These are phyloP conservation scores for Bromus sterilis DNA, from an alignment of 176 grass and related monocot genomes.

Conservation along the genomic window DNA sequence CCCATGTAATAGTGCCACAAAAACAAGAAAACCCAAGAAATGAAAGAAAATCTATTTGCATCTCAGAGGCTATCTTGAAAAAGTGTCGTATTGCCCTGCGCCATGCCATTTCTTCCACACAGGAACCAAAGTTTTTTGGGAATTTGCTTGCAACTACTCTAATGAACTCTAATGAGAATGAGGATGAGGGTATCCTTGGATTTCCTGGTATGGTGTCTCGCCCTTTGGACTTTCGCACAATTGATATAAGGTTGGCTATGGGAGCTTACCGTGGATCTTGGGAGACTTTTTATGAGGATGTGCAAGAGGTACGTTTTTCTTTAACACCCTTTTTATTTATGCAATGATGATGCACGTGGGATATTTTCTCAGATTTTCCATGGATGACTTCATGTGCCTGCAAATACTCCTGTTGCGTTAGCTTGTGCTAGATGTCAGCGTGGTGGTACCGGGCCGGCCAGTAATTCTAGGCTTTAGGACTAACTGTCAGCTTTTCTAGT, in stretches of 20 bases:
- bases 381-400: background rate
- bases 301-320: slow-evolving; percentile 56
- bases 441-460: background rate
- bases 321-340: slow-evolving; percentile 23
- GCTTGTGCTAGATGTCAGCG: background rate
- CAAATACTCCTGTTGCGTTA: background rate
- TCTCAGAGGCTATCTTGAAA: slow-evolving; percentile 73
- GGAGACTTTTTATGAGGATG: slow-evolving; percentile 91
- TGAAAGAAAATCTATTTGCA: slow-evolving; percentile 48
- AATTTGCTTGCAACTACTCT: slow-evolving; percentile 84
- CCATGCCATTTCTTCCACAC: slow-evolving; percentile 53
- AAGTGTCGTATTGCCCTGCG: slow-evolving; percentile 75
- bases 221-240: slow-evolving; percentile 88
- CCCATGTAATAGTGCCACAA: slow-evolving; percentile 33
- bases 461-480: background rate
- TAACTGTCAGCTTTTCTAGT: background rate
- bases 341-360: background rate
- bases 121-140: slow-evolving; percentile 74
- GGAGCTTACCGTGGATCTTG: slow-evolving; percentile 77
- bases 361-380: background rate
- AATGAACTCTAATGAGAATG: slow-evolving; percentile 75
- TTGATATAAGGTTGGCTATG: slow-evolving; percentile 89
- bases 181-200: slow-evolving; percentile 92
- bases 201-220: slow-evolving; percentile 93
- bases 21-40: slow-evolving; percentile 40